A percentile compares a stretch with the other conserved stretches of the same genome.
Conservation (phyloP, 2,329 filamentous ascomycete genomes). For the Corynespora cassiicola region DNA sequence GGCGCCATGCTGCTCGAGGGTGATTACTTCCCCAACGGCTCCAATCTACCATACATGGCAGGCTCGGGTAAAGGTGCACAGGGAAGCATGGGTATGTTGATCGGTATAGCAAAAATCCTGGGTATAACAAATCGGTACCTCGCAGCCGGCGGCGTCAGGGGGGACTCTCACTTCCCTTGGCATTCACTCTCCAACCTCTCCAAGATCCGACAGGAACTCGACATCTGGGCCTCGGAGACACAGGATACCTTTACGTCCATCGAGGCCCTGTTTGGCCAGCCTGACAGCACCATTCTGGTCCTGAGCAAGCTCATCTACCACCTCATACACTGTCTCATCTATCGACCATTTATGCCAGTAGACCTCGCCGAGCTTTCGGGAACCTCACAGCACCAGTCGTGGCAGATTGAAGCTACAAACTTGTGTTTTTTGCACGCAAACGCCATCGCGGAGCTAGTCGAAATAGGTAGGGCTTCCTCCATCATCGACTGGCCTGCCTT, state of each 20-base stretch:
- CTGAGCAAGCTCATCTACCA: conserved; percentile 89
- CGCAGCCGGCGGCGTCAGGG: conserved; percentile 84
- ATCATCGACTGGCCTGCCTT: conserved; percentile 86
- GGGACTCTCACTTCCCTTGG: conserved; percentile 91
- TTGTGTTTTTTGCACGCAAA: conserved; percentile 87
- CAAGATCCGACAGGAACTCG: conserved; percentile 83
- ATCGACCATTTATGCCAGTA: conserved; percentile 84
- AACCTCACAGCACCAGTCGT: conserved; percentile 84
- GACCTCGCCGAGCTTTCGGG: conserved; percentile 81
- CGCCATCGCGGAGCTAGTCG: conserved; percentile 81
- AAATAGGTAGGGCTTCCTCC: conserved; percentile 75
- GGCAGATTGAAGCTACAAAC: conserved; percentile 91
- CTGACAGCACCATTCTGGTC: conserved; percentile 78
- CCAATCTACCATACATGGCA: conserved; percentile 77
- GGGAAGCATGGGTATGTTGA: conserved; percentile 79
- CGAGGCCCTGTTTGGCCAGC: conserved; percentile 76
- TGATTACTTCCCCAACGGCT: conserved; percentile 79
- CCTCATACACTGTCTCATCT: conserved; percentile 84
- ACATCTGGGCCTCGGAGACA: conserved; percentile 83
- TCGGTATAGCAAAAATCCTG: conserved; percentile 82
- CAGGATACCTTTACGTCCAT: conserved; percentile 80
- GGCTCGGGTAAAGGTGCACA: conserved; percentile 73
- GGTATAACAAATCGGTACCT: conserved; percentile 85
- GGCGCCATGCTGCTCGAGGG: conserved; percentile 72
- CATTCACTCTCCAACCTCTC: conserved; percentile 84